A percentile compares a stretch with the other conserved stretches of the same genome.
phyloP scores from a whole-genome alignment of 2,329 filamentous ascomycete genomes.

The Phyllosticta paracitricarpa region DNA sequence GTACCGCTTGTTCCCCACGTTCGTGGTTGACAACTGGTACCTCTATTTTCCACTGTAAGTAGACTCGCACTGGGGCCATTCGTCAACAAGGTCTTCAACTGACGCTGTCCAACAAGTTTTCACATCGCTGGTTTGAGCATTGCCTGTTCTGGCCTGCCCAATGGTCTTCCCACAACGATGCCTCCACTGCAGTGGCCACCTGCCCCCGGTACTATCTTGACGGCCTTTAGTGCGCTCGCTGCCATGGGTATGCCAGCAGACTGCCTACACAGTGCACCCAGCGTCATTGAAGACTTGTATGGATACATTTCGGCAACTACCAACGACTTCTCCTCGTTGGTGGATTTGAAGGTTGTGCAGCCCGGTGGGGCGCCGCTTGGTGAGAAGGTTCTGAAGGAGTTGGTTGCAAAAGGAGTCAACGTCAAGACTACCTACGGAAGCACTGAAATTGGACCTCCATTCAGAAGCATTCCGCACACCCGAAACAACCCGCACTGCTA shows the following conservation, averaged over 20 bases:
- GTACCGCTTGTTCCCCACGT: conserved; percentile 24
- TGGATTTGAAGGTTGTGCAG: conserved; percentile 21
- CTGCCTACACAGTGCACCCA: conserved; percentile 22
- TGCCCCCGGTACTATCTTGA: conserved; percentile 18
- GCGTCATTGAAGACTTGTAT: conserved; percentile 23
- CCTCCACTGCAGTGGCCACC: conserved; percentile 22
- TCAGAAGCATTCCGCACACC: conserved; percentile 21
- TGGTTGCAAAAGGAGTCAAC: conserved; percentile 19
- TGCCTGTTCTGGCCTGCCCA: conserved; percentile 22
- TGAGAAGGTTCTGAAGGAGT: conserved; percentile 16
- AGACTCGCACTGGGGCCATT: not conserved
- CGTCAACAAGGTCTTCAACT: not conserved
- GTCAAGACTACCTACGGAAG: conserved; percentile 25
- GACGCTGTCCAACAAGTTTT: not conserved
- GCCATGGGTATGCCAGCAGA: conserved; percentile 19
- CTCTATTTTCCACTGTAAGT: conserved; percentile 21
- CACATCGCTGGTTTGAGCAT: conserved; percentile 21
- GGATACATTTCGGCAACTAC: conserved; percentile 18
- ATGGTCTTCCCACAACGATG: conserved; percentile 21
- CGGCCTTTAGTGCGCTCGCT: conserved; percentile 4
- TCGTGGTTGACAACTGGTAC: conserved; percentile 24
- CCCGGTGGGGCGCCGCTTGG: conserved; percentile 22
- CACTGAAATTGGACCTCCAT: conserved; percentile 25
- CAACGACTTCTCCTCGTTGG: conserved; percentile 19
- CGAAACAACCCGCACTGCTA: conserved; percentile 19